These are phyloP conservation scores for Punica granatum DNA, from an alignment of 345 rosid species.

Conservation along the genomic window DNA sequence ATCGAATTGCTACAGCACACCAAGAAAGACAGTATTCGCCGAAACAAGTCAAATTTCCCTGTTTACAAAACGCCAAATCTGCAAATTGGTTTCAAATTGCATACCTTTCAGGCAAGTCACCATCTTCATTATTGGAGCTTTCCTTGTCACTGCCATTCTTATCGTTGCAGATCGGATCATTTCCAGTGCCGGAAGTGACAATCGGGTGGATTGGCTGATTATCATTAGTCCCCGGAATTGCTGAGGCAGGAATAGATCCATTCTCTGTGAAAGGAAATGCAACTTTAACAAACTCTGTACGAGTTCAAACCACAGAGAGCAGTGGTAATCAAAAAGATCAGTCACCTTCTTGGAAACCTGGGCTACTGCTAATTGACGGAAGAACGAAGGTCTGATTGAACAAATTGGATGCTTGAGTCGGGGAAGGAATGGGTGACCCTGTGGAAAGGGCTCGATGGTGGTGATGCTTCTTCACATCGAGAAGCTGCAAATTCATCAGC, in stretches of 20 bases:
- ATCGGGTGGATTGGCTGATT: constrained; percentile 18
- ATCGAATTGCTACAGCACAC: not conserved
- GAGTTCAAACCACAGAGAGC: not conserved
- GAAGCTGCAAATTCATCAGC: constrained; percentile 71
- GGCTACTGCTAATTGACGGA: constrained; percentile 34
- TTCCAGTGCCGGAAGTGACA: constrained; percentile 17
- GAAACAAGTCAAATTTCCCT: not conserved
- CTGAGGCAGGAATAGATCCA: constrained; percentile 18
- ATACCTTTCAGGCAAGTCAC: constrained; percentile 36
- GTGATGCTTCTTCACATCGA: constrained; percentile 68
- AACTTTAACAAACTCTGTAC: not conserved
- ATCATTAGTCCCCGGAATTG: not conserved
- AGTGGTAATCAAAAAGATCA: not conserved
- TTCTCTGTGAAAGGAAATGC: constrained; percentile 30
- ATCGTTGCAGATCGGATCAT: constrained; percentile 22
- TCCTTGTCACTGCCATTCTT: constrained; percentile 31
- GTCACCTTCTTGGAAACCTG: constrained; percentile 27
- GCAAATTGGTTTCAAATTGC: not conserved
- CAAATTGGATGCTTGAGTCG: constrained; percentile 36
- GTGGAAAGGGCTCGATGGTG: constrained; percentile 58
- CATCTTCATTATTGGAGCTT: constrained; percentile 21
- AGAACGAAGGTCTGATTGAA: constrained; percentile 41
- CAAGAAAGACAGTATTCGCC: not conserved
- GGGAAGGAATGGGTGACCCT: constrained; percentile 56
- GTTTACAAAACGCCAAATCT: constrained; percentile 3